Evolutionary conservation across 495 filamentous ascomycete genomes (phyloP).

Genomic region (Penicillium pancosmium): DNA sequence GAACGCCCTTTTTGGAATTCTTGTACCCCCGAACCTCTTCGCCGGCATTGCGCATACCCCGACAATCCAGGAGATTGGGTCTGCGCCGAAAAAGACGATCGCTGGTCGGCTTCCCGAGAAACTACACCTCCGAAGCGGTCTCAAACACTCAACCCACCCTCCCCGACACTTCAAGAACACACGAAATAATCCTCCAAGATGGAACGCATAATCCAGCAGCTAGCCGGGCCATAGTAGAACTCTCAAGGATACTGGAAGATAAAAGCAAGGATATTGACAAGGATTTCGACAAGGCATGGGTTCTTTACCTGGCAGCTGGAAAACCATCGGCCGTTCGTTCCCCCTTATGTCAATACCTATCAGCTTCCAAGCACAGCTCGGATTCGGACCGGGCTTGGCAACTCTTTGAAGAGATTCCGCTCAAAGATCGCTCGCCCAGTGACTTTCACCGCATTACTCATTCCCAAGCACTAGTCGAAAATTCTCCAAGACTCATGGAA

Average conservation of each 20-base stretch:
- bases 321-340: slow-evolving; percentile 28
- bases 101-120: slow-evolving; percentile 25
- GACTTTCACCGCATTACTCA: slow-evolving; percentile 42
- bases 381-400: slow-evolving; percentile 44
- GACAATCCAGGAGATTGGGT: slow-evolving; percentile 27
- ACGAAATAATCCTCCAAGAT: background rate
- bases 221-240: slow-evolving; percentile 15
- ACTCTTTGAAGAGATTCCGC: slow-evolving; percentile 44
- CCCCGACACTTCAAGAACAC: background rate
- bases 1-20: slow-evolving; percentile 42
- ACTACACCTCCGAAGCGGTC: slow-evolving; percentile 33
- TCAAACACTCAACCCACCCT: slow-evolving; percentile 11
- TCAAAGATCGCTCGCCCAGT: slow-evolving; percentile 28
- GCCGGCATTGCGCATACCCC: slow-evolving; percentile 25
- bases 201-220: background rate
- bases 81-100: slow-evolving; percentile 35
- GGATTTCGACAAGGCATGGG: slow-evolving; percentile 41
- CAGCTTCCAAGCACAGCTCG: slow-evolving; percentile 30
- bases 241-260: slow-evolving; percentile 24
- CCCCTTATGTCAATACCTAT: slow-evolving; percentile 43
- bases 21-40: slow-evolving; percentile 41
- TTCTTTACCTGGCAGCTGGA: slow-evolving; percentile 35
- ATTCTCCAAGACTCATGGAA: slow-evolving; percentile 20
- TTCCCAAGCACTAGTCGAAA: slow-evolving; percentile 28
- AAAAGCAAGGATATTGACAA: slow-evolving; percentile 27